These are phyloP conservation scores for Henningerozyma blattae DNA, from an alignment of 805 yeast species.

Conservation along the genomic window DNA sequence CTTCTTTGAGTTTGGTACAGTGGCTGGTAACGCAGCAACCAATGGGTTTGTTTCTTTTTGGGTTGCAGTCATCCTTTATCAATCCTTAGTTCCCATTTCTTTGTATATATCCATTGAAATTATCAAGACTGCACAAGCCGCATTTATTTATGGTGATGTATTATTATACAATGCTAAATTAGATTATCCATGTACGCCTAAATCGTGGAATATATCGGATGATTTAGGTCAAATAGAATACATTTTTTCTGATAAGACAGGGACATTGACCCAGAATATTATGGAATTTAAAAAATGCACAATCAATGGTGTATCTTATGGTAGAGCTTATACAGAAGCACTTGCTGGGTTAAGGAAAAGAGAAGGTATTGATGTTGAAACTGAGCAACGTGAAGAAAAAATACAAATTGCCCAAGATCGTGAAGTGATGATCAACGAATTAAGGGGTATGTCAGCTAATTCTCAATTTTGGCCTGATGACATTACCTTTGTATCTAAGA, in stretches of 20 bases:
- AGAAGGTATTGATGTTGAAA: constrained; percentile 63
- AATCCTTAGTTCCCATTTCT: constrained; percentile 74
- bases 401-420: constrained; percentile 45
- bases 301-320: constrained; percentile 60
- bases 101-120: constrained; percentile 74
- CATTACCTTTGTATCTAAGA: constrained; percentile 57
- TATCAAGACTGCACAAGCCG: constrained; percentile 74
- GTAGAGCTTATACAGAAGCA: constrained; percentile 77
- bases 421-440: constrained; percentile 39
- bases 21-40: constrained; percentile 50
- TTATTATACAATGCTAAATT: constrained; percentile 54
- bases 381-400: constrained; percentile 41
- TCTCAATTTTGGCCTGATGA: constrained; percentile 42
- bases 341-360: constrained; percentile 67
- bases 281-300: constrained; percentile 83
- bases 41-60: constrained; percentile 67
- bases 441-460: constrained; percentile 29
- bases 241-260: constrained; percentile 75
- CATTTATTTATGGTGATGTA: constrained; percentile 65
- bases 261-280: constrained; percentile 72
- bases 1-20: constrained; percentile 57
- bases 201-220: constrained; percentile 77
- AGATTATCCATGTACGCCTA: constrained; percentile 77
- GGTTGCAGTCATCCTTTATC: constrained; percentile 66
- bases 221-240: constrained; percentile 82